Conservation (phyloP, 2,329 filamentous ascomycete genomes). For the Dactylellina leptospora region DNA sequence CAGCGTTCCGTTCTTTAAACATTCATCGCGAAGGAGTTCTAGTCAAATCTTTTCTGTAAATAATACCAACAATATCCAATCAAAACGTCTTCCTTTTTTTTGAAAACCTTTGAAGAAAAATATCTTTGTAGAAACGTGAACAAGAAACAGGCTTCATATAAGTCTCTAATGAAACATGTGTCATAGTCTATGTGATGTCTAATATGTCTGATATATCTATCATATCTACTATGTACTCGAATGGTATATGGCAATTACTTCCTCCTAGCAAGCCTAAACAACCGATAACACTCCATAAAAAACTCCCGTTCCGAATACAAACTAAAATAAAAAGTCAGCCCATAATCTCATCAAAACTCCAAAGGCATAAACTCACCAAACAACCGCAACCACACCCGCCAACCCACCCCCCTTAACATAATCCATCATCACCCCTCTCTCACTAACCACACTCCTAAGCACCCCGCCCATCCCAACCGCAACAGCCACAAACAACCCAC, state of each 20-base stretch:
- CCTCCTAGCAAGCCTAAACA: slow-evolving; percentile 37
- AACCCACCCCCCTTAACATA: slow-evolving; percentile 45
- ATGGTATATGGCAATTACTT: background rate
- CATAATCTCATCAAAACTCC: background rate
- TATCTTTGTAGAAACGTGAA: too few species aligned
- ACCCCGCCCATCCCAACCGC: slow-evolving; percentile 53
- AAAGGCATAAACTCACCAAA: slow-evolving; percentile 39
- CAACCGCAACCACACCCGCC: slow-evolving; percentile 47
- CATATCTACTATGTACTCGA: background rate
- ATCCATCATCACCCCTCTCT: slow-evolving; percentile 34
- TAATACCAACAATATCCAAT: slow-evolving; percentile 10
- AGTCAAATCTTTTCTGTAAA: slow-evolving; percentile 14
- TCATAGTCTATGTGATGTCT: too few species aligned
- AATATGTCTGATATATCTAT: too few species aligned
- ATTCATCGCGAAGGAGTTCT: background rate
- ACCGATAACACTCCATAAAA: slow-evolving; percentile 40
- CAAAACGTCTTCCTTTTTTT: too few species aligned
- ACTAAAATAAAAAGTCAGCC: slow-evolving; percentile 13
- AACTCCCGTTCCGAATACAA: slow-evolving; percentile 49
- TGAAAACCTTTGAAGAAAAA: too few species aligned
- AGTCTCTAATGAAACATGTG: too few species aligned
- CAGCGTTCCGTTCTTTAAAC: background rate
- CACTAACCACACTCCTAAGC: slow-evolving; percentile 52
- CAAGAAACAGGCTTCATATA: too few species aligned
- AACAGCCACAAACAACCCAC: slow-evolving; percentile 47